These are phyloP conservation scores for Hypoxylon sp. DNA, from an alignment of 2,329 filamentous ascomycete genomes.

Conservation along the genomic window DNA sequence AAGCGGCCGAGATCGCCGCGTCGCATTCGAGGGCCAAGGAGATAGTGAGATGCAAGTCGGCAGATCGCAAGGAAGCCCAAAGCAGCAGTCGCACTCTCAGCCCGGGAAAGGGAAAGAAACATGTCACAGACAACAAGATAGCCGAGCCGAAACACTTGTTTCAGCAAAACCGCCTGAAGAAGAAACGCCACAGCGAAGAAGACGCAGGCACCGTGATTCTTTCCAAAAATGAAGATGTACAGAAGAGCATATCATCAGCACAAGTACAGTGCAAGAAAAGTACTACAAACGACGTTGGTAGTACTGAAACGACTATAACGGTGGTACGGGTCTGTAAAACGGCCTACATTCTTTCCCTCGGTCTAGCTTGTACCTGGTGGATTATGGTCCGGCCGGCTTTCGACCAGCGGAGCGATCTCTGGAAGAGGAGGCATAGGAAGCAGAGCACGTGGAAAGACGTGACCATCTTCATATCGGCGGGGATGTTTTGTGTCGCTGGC, in stretches of 20 bases:
- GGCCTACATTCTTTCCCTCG: constrained; percentile 36
- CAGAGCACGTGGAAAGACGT: constrained; percentile 48
- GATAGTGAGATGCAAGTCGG: constrained; percentile 35
- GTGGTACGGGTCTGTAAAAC: constrained; percentile 29
- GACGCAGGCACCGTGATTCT: constrained; percentile 47
- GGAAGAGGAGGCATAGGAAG: constrained; percentile 44
- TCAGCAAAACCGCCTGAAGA: constrained; percentile 19
- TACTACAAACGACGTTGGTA: constrained; percentile 12
- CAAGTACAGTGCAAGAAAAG: constrained; percentile 17
- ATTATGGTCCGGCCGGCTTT: constrained; percentile 48
- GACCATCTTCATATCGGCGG: constrained; percentile 43
- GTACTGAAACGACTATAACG: constrained; percentile 13
- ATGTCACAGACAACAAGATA: constrained; percentile 11
- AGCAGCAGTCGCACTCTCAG: constrained; percentile 31
- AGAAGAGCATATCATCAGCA: constrained; percentile 1
- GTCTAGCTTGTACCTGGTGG: constrained; percentile 49
- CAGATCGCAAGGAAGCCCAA: constrained; percentile 23
- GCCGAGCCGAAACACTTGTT: constrained; percentile 27
- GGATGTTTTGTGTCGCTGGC: constrained; percentile 38
- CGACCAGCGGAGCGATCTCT: constrained; percentile 47
- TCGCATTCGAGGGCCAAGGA: constrained; percentile 46
- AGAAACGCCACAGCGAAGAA: constrained; percentile 36
- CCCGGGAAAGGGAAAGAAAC: constrained; percentile 19
- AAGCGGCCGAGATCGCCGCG: constrained; percentile 50
- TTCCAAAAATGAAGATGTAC: constrained; percentile 36